These are phyloP conservation scores for Quercus dentata DNA, from an alignment of 306 rosid species.

Conservation along the genomic window DNA sequence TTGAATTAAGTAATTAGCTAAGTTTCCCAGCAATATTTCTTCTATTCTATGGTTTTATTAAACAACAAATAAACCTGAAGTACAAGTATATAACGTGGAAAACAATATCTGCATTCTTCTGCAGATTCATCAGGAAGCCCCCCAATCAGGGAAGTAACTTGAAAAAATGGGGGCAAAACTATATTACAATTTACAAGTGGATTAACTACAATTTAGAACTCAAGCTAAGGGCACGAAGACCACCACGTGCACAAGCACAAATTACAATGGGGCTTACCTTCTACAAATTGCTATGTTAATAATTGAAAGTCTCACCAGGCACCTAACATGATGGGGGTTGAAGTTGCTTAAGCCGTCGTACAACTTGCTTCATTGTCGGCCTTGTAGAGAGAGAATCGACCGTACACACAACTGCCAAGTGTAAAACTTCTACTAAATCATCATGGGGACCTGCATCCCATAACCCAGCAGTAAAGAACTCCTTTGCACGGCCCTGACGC, in stretches of 20 bases:
- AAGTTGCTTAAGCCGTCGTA: slow-evolving; percentile 86
- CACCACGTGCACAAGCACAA: slow-evolving; percentile 42
- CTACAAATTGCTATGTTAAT: slow-evolving; percentile 51
- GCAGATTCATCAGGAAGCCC: slow-evolving; percentile 65
- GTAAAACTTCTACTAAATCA: slow-evolving; percentile 84
- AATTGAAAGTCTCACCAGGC: slow-evolving; percentile 18
- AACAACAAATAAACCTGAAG: slow-evolving; percentile 37
- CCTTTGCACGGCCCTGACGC: slow-evolving; percentile 80
- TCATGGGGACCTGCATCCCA: slow-evolving; percentile 87
- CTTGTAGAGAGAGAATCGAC: slow-evolving; percentile 85
- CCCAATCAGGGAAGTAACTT: slow-evolving; percentile 36
- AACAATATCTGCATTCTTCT: slow-evolving; percentile 69
- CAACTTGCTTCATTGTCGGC: slow-evolving; percentile 91
- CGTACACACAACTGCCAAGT: slow-evolving; percentile 85
- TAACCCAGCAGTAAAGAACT: slow-evolving; percentile 74
- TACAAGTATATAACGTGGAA: slow-evolving; percentile 37
- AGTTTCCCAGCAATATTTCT: slow-evolving; percentile 13
- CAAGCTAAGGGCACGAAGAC: slow-evolving; percentile 40
- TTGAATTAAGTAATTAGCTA: not conserved
- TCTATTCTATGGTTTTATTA: slow-evolving; percentile 37
- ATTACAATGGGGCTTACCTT: slow-evolving; percentile 39
- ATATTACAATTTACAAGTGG: slow-evolving; percentile 72
- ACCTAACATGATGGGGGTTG: slow-evolving; percentile 83
- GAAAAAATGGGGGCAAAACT: slow-evolving; percentile 56
- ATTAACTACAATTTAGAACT: slow-evolving; percentile 47